A percentile compares a stretch with the other conserved stretches of the same genome.
Conservation (phyloP, 2,329 filamentous ascomycete genomes). For the Lasiodiplodia theobromae region DNA sequence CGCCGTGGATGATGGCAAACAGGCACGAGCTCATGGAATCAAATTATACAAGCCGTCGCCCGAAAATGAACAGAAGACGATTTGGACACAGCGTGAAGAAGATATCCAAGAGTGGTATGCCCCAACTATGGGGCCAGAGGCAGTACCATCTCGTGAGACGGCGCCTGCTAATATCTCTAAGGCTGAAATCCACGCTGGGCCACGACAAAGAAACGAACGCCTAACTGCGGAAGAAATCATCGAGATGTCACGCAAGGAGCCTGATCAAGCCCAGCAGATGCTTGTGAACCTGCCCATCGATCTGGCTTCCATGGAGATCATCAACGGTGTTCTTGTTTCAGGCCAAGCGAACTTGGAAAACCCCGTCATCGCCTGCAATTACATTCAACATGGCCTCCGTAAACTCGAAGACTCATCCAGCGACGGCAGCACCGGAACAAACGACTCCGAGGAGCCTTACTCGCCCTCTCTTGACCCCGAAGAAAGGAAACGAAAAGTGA, state of each 20-base stretch:
- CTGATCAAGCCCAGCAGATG: slow-evolving; percentile 34
- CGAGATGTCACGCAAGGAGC: slow-evolving; percentile 9
- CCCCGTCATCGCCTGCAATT: slow-evolving; percentile 42
- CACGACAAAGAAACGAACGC: background rate
- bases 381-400: slow-evolving; percentile 48
- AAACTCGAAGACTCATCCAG: slow-evolving; percentile 38
- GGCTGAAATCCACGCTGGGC: background rate
- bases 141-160: background rate
- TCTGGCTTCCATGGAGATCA: slow-evolving; percentile 46
- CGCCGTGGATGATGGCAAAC: background rate
- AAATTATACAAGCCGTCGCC: no score
- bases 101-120: slow-evolving; percentile 8
- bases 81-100: no score
- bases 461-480: slow-evolving; percentile 40
- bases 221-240: background rate
- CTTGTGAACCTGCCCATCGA: slow-evolving; percentile 47
- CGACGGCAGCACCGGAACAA: slow-evolving; percentile 25
- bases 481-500: slow-evolving; percentile 46
- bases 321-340: slow-evolving; percentile 45
- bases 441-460: slow-evolving; percentile 29
- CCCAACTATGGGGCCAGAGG: background rate
- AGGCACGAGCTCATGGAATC: no score
- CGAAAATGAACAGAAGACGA: background rate
- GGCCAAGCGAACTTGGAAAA: slow-evolving; percentile 41
- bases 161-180: slow-evolving; percentile 2